phyloP scores from a whole-genome alignment of 805 yeast species.

The Wickerhamiella dianesei region DNA sequence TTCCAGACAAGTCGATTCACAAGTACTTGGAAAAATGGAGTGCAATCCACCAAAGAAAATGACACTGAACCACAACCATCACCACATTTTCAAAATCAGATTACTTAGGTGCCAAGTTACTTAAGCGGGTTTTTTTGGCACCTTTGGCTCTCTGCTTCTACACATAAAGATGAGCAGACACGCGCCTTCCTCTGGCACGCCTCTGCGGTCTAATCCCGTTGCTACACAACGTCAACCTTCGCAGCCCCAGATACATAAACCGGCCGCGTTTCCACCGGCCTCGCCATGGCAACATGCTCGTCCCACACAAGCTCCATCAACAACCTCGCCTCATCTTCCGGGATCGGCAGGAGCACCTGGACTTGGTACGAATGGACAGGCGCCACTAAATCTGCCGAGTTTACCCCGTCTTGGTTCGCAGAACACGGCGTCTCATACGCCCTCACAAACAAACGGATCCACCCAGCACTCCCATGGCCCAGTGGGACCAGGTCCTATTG shows the following conservation, averaged over 20 bases:
- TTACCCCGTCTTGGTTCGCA: slow-evolving; percentile 13
- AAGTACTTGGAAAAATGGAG: too few relatives aligned
- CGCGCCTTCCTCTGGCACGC: background rate
- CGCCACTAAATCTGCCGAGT: slow-evolving; percentile 10
- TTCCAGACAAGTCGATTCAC: too few relatives aligned
- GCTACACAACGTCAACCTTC: background rate
- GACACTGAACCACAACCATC: too few relatives aligned
- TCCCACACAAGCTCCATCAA: background rate
- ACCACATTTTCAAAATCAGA: too few relatives aligned
- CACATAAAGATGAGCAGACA: background rate
- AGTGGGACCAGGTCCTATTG: slow-evolving; percentile 1
- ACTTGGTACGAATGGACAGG: slow-evolving; percentile 2
- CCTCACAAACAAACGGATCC: background rate
- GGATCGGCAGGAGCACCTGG: background rate
- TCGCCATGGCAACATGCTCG: slow-evolving; percentile 15
- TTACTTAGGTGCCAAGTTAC: background rate
- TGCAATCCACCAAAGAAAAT: too few relatives aligned
- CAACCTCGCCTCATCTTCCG: background rate
- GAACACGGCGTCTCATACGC: background rate
- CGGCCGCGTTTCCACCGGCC: slow-evolving; percentile 6
- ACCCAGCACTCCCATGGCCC: background rate
- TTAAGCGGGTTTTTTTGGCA: background rate
- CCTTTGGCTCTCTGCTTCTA: background rate
- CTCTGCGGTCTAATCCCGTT: background rate
- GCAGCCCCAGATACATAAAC: background rate